Evolutionary conservation across 2,329 filamentous ascomycete species (phyloP).

Genomic region (Colletotrichum lindemuthianum): DNA sequence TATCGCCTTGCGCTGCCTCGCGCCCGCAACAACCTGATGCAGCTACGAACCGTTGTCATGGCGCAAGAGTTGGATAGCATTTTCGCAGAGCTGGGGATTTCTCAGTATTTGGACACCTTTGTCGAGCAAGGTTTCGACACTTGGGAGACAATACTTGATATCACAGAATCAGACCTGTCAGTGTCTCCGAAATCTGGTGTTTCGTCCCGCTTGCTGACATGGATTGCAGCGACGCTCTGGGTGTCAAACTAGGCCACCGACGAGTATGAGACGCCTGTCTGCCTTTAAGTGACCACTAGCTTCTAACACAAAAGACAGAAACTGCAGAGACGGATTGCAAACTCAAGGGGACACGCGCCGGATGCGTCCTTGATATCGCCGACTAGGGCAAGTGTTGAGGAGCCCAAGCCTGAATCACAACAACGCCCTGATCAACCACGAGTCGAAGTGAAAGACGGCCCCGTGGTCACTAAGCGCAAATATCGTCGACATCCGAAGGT

Average conservation of each 20-base stretch:
- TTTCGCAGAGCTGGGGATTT: constrained; percentile 80
- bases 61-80: constrained; percentile 70
- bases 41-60: constrained; percentile 42
- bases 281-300: fast-evolving
- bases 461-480: constrained; percentile 71
- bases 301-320: constrained; percentile 60
- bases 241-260: constrained; percentile 83
- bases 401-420: constrained; percentile 63
- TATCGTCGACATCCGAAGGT: constrained; percentile 83
- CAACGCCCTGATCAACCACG: constrained; percentile 57
- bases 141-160: constrained; percentile 85
- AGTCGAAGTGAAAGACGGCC: constrained; percentile 50
- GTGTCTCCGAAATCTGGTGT: constrained; percentile 43
- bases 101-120: constrained; percentile 79
- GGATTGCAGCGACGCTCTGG: constrained; percentile 70
- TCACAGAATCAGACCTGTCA: constrained; percentile 85
- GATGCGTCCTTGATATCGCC: constrained; percentile 61
- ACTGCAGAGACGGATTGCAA: constrained; percentile 84
- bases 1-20: too few species aligned
- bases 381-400: constrained; percentile 62
- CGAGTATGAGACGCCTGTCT: constrained; percentile 64
- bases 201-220: not conserved
- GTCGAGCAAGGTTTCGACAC: constrained; percentile 84
- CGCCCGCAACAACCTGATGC: not conserved
- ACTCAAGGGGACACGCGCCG: constrained; percentile 71